Evolutionary conservation across 768 basidiomycete genomes (phyloP), one percentile per base, ranked within the genome.

Genomic region (Naganishia randhawae): DNA sequence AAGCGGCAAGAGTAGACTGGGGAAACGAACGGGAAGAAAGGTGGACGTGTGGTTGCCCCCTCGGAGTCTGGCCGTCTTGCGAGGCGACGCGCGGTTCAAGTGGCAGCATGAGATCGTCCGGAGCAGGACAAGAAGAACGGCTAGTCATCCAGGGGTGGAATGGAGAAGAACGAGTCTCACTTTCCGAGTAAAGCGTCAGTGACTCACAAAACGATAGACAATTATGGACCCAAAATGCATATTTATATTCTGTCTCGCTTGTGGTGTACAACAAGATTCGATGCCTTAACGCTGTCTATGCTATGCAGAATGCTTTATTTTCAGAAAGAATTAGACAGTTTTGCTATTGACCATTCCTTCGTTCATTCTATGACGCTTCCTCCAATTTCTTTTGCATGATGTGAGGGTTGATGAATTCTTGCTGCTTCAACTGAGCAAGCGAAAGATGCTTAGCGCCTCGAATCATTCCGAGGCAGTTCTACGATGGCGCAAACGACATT

Each of bases 391-490:
- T 35, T 39, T 61, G 57, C 57, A 61, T 55, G 51, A 85, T 85
- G 78, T 83, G 85, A 25, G 81, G 80, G 71, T 81, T 84, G 63
- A 84, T 75, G 55, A 75, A 84, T 14, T 75, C 77, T 19, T 82
- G 78, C 19, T 71, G 64, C 13, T 77, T 66, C 7, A 86, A 75
- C 35, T 82, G 78, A 10, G 80, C 79, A 22, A 71, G 70, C 0
- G 82, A 73, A 1, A 86, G 74, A 66, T 82, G 78, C 69, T 79
- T 82, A 1, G 85, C 85, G 0, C 85, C 85, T 69, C 78, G 73
- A 37, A 86, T 82, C 8, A 71, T 73, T 2, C 83, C 81, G 17
- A 86, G 72, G 70, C 85, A 86, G 6, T 78, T 79, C 84, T 85
- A 64, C 6, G 19, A 29, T 14, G 9, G 19, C 29, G 33, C 16